phyloP scores from a whole-genome alignment of 345 rosid genomes.

The Citropsis articulata region DNA sequence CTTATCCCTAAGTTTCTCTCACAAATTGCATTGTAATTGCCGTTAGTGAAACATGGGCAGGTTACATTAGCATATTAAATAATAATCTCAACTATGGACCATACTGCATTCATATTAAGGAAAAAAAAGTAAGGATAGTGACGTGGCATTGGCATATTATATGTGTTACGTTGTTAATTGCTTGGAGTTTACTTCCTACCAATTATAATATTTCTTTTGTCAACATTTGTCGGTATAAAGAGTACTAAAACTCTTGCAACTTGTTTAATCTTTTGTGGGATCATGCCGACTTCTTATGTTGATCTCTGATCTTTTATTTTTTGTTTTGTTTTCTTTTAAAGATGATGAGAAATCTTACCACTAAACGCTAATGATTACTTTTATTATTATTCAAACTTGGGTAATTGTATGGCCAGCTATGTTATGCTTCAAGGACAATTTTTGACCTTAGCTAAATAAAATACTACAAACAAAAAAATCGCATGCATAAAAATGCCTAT shows the following conservation, averaged over 20 bases:
- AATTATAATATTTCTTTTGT: neutral
- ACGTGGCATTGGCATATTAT: neutral
- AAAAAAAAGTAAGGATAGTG: neutral
- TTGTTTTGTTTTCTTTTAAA: no score
- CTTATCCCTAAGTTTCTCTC: neutral
- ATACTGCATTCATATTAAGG: no score
- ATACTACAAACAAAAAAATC: neutral
- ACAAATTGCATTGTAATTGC: neutral
- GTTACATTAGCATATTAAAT: neutral
- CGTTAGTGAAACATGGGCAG: neutral
- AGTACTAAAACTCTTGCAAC: neutral
- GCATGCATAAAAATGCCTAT: neutral
- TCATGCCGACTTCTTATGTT: no score
- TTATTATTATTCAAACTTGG: no score
- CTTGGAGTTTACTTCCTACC: neutral
- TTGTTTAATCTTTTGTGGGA: neutral
- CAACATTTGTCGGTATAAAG: neutral
- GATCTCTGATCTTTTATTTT: no score
- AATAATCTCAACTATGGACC: neutral
- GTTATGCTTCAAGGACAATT: neutral
- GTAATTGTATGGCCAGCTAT: no score
- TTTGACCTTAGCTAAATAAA: neutral
- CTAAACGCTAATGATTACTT: no score
- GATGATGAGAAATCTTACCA: no score
- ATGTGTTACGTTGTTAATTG: neutral